Evolutionary conservation across 331 rosid species (phyloP).

Genomic region (Arachis monticola): DNA sequence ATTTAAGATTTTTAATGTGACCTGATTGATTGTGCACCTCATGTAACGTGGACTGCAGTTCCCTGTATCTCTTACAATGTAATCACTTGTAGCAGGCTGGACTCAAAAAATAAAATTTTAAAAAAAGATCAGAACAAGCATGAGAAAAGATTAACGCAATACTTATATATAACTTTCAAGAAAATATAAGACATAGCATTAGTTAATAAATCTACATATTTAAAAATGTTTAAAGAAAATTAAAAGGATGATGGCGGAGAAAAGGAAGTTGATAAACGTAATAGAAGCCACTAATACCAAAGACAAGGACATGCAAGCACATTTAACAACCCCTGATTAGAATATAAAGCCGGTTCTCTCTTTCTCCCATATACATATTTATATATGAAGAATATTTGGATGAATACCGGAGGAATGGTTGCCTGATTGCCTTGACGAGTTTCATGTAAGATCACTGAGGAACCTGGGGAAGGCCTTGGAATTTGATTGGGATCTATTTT

Average conservation of each 20-base stretch:
- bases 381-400: slow-evolving; percentile 23
- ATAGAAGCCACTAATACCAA: slow-evolving; percentile 11
- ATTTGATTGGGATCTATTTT: slow-evolving; percentile 98
- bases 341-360: slow-evolving; percentile 15
- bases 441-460: slow-evolving; percentile 74
- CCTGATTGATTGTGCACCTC: slow-evolving; percentile 99
- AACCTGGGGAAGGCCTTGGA: slow-evolving; percentile 89
- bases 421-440: slow-evolving; percentile 97
- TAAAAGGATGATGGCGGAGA: slow-evolving; percentile 20
- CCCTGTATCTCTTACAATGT: slow-evolving; percentile 83
- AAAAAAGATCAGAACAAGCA: slow-evolving; percentile 30
- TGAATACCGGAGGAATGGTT: slow-evolving; percentile 87
- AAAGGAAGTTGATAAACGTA: slow-evolving; percentile 18
- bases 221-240: neutral
- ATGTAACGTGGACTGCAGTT: slow-evolving; percentile 99
- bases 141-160: neutral
- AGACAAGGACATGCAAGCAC: slow-evolving; percentile 37
- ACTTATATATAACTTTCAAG: slow-evolving; percentile 36
- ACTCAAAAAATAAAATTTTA: neutral
- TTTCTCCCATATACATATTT: neutral
- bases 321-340: slow-evolving; percentile 14
- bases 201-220: slow-evolving; percentile 16
- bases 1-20: slow-evolving; percentile 39
- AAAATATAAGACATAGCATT: slow-evolving; percentile 10
- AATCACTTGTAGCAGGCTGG: slow-evolving; percentile 97